Evolutionary conservation across 2,329 filamentous ascomycete species (phyloP), one percentile per base, ranked within the genome.

Genomic region (Tympanopsis confertula): DNA sequence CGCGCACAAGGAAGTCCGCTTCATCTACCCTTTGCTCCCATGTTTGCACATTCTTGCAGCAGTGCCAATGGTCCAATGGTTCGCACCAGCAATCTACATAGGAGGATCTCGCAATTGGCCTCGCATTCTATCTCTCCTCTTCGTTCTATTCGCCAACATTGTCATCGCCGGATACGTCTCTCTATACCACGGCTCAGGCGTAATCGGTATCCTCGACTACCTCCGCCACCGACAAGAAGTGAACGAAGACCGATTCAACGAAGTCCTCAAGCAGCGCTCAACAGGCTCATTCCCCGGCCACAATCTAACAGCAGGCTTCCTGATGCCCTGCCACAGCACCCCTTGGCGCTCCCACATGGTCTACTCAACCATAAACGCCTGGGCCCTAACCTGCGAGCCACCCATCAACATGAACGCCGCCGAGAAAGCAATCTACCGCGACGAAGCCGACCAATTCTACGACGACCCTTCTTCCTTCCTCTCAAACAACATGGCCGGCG

Each of bases 321-420:
- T 82, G 19, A 82, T 81, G 77, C 78, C 78, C n/a, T 82, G 78
- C 51, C 78, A 82, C 56, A 78, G 72, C 46, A 82, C 77, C 0
- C 78, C 78, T 4, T 82, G 78, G 78, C 68, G 75, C 43, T 73
- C 69, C 22, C 74, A 81, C 45, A 56, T 82, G 14, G 20, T n/a
- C 5, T 19, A 4, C 13, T 48, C 77, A 7, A 61, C 61, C 18
- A 41, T 57, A 1, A 52, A 50, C 22, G 30, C 30, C 30, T 33
- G 30, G 30, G 30, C 30, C 15, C 30, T 33, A 33, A 10, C 30
- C 30, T 33, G 30, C 30, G 30, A 33, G 17, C 30, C 30, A 10
- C 30, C 30, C 30, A 7, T 33, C 10, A 18, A 17, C 30, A 10
- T 13, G 7, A 17, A 13, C 30, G 30, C 30, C 30, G 7, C 30